Conservation (phyloP, 371 early-diverging fungal genomes). For the Syncephalastrum sp. region DNA sequence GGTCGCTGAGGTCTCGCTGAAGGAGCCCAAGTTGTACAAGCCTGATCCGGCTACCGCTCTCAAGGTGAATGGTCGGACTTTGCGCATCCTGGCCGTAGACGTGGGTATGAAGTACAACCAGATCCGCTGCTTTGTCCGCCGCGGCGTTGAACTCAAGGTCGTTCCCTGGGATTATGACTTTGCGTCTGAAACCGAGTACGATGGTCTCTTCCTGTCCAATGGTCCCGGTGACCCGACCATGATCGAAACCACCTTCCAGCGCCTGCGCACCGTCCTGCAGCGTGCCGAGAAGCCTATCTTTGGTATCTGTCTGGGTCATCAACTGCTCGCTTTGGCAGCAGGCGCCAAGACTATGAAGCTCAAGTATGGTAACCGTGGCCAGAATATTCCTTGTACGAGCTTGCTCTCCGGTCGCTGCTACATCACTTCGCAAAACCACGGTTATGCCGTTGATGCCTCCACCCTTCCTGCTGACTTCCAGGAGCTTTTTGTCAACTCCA, state of each 20-base stretch:
- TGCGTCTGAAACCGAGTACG: slow-evolving; percentile 62
- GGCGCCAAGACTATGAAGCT: slow-evolving; percentile 93
- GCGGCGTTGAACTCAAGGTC: slow-evolving; percentile 90
- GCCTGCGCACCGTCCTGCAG: slow-evolving; percentile 64
- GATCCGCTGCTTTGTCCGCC: slow-evolving; percentile 91
- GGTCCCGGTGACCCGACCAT: slow-evolving; percentile 97
- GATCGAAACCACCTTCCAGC: slow-evolving; percentile 71
- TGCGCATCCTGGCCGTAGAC: slow-evolving; percentile 90
- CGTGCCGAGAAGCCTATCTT: slow-evolving; percentile 87
- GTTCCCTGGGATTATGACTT: slow-evolving; percentile 98
- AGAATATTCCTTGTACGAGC: slow-evolving; percentile 97
- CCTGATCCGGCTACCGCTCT: slow-evolving; percentile 65
- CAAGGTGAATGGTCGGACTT: slow-evolving; percentile 71
- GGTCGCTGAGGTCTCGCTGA: slow-evolving; percentile 91
- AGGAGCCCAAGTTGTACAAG: slow-evolving; percentile 71
- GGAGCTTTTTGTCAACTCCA: slow-evolving; percentile 96
- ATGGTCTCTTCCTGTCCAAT: slow-evolving; percentile 95
- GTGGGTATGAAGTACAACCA: slow-evolving; percentile 99
- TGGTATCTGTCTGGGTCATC: slow-evolving; percentile 98
- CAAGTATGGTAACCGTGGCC: slow-evolving; percentile 98
- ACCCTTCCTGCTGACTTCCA: slow-evolving; percentile 77
- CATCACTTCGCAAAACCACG: slow-evolving; percentile 97
- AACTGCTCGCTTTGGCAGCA: slow-evolving; percentile 89
- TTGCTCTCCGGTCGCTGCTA: slow-evolving; percentile 93
- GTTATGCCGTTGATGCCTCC: slow-evolving; percentile 89